These are phyloP conservation scores for Blastosporella zonata DNA, from an alignment of 1,284 basidiomycete genomes.

Conservation along the genomic window DNA sequence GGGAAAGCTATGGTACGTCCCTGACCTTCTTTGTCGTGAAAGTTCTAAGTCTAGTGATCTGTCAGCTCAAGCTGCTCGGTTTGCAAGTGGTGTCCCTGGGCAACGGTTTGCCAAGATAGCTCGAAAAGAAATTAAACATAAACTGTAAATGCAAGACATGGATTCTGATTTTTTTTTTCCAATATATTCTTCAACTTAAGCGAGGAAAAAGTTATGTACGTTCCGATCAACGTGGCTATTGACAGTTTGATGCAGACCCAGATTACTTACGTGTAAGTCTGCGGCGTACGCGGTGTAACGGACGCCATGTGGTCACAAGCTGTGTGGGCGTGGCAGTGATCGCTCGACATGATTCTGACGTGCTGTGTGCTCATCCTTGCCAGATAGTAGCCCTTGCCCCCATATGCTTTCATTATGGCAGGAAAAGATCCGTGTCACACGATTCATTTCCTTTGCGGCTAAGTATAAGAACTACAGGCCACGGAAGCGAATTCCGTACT, in stretches of 20 bases:
- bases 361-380: neutral
- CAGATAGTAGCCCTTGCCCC: neutral
- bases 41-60: neutral
- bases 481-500: neutral
- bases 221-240: neutral
- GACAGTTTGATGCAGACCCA: too few species aligned
- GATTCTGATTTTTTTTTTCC: too few species aligned
- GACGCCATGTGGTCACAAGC: neutral
- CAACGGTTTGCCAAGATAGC: constrained; percentile 57
- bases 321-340: constrained; percentile 3
- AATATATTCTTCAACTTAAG: too few species aligned
- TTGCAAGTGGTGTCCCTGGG: constrained; percentile 54
- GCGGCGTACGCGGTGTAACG: too few species aligned
- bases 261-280: too few species aligned
- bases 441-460: neutral
- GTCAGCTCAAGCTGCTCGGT: constrained; percentile 55
- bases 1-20: constrained; percentile 59
- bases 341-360: neutral
- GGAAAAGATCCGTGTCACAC: constrained; percentile 3
- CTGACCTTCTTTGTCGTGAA: neutral
- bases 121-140: constrained; percentile 63
- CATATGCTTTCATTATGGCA: neutral
- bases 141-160: constrained; percentile 34
- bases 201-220: neutral
- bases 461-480: neutral